phyloP scores from a whole-genome alignment of 108 stramenopile species.

The Pseudonitzschia multistriata region DNA sequence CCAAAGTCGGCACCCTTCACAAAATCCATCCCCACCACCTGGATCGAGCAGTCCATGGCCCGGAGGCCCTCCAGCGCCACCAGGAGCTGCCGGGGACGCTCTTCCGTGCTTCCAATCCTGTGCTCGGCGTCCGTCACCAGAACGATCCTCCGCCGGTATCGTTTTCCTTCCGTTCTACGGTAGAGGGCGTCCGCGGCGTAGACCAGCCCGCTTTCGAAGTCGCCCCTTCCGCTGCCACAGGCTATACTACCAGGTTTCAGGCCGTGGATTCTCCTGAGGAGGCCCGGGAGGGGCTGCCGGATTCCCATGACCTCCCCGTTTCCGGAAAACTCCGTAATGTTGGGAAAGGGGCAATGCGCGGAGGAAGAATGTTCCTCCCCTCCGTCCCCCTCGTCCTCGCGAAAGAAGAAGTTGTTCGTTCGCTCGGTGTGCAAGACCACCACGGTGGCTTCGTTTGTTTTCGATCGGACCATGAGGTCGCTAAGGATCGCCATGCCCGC shows the following conservation, averaged over 20 bases:
- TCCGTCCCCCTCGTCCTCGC: conserved; percentile 22
- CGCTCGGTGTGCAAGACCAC: conserved; percentile 51
- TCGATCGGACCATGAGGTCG: conserved; percentile 67
- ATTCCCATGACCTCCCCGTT: conserved; percentile 36
- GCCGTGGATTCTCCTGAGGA: conserved; percentile 44
- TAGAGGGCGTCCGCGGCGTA: conserved; percentile 75
- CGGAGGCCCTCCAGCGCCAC: conserved; percentile 56
- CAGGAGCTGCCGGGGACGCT: conserved; percentile 39
- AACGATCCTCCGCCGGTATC: conserved; percentile 54
- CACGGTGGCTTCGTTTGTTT: conserved; percentile 52
- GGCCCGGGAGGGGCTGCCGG: conserved; percentile 42
- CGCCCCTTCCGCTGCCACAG: conserved; percentile 33
- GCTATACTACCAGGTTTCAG: conserved; percentile 20
- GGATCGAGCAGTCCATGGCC: conserved; percentile 56
- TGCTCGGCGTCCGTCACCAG: conserved; percentile 83
- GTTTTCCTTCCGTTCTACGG: conserved; percentile 54
- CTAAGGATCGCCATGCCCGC: conserved; percentile 45
- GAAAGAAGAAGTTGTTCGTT: conserved; percentile 53
- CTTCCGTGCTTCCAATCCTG: conserved; percentile 28
- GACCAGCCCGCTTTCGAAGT: conserved; percentile 70
- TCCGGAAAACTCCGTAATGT: conserved; percentile 56
- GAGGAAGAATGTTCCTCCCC: conserved; percentile 24
- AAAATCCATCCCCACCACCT: conserved; percentile 64
- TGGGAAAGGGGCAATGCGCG: conserved; percentile 53
- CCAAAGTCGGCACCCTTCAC: conserved; percentile 29